Percentiles rank a stretch among this genome's conserved stretches.
phyloP scores from a whole-genome alignment of 2,329 filamentous ascomycete genomes.

The Diplocarpon rosae region DNA sequence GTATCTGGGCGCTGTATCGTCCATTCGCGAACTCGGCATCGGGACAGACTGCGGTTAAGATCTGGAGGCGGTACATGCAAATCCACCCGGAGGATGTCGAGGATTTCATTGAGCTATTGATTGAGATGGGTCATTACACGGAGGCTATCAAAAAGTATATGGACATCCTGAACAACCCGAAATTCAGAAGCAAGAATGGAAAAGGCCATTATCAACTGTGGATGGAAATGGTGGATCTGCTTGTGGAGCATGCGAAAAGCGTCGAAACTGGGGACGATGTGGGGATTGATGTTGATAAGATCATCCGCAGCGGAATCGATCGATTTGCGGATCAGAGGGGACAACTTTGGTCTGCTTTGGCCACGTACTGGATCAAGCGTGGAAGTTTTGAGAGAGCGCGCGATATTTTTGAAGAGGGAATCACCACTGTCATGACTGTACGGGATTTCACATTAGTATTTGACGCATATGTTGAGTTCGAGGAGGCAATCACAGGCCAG shows the following conservation, averaged over 20 bases:
- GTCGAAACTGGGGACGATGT: constrained; percentile 71
- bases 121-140: constrained; percentile 72
- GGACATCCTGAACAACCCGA: constrained; percentile 78
- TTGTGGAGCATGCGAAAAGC: constrained; percentile 82
- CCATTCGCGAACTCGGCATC: constrained; percentile 86
- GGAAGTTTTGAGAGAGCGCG: constrained; percentile 87
- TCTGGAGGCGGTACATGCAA: constrained; percentile 95
- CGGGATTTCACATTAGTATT: constrained; percentile 95
- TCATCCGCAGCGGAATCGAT: constrained; percentile 83
- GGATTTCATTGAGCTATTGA: constrained; percentile 84
- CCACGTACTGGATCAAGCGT: constrained; percentile 91
- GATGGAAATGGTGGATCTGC: constrained; percentile 92
- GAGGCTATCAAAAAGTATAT: constrained; percentile 90
- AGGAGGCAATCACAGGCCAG: constrained; percentile 86
- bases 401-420: constrained; percentile 90
- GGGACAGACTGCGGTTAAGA: constrained; percentile 80
- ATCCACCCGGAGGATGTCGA: constrained; percentile 91
- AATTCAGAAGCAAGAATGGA: constrained; percentile 83
- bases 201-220: constrained; percentile 95
- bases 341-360: constrained; percentile 87
- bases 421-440: constrained; percentile 97
- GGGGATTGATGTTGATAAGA: constrained; percentile 82
- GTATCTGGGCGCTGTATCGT: constrained; percentile 87
- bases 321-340: constrained; percentile 90
- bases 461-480: constrained; percentile 91